These are phyloP conservation scores for Phialocephala subalpina DNA, from an alignment of 2,329 filamentous ascomycete genomes.

Conservation along the genomic window DNA sequence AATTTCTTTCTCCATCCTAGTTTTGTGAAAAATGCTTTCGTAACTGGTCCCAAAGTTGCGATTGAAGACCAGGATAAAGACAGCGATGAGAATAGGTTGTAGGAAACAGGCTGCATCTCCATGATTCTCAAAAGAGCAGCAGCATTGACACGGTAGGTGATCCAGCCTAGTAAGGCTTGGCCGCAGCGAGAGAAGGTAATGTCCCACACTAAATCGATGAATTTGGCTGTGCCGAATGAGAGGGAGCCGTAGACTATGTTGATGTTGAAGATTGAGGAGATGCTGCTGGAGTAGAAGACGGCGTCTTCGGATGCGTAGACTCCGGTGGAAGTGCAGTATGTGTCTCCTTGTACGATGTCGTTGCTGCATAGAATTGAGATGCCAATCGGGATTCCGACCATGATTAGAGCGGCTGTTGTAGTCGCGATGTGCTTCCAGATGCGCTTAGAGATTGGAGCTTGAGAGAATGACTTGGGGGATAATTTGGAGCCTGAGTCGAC, in stretches of 20 bases:
- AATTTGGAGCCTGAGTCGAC: background rate
- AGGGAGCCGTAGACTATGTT: constrained; percentile 1
- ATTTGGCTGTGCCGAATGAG: constrained; percentile 17
- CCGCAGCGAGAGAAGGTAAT: constrained; percentile 18
- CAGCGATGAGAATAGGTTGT: constrained; percentile 14
- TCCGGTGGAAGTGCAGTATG: no score
- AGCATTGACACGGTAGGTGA: constrained; percentile 15
- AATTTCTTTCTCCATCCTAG: constrained; percentile 8
- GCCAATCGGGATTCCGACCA: background rate
- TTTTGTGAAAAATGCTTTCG: background rate
- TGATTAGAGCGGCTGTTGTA: background rate
- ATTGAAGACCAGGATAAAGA: constrained; percentile 7
- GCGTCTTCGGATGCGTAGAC: no score
- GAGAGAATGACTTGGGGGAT: background rate
- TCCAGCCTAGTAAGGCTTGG: constrained; percentile 21
- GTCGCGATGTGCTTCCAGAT: constrained; percentile 3
- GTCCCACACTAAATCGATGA: constrained; percentile 23
- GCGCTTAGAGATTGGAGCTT: background rate
- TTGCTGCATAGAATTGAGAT: no score
- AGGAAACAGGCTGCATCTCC: constrained; percentile 14
- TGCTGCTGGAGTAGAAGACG: background rate
- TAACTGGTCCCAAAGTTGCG: background rate
- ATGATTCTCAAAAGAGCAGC: constrained; percentile 14
- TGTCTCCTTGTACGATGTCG: no score
- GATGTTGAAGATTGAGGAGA: constrained; percentile 4